These are phyloP conservation scores for Sporothrix variecibatus DNA, from an alignment of 2,329 filamentous ascomycete genomes.

Conservation along the genomic window DNA sequence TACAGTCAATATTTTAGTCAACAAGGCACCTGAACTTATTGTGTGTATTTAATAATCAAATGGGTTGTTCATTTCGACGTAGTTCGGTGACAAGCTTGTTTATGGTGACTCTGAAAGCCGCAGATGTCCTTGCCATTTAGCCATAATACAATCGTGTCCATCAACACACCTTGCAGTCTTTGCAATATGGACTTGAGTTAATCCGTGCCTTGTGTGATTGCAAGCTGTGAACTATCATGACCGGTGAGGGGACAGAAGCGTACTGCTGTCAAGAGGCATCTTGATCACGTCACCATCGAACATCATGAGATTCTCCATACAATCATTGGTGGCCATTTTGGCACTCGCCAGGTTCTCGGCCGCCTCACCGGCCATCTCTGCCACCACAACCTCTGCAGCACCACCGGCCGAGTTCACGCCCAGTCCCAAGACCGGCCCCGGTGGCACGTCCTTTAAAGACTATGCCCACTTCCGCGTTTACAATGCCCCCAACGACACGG, in stretches of 20 bases:
- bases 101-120: no score
- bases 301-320: neutral
- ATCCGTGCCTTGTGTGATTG: neutral
- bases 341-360: neutral
- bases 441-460: slow-evolving; percentile 39
- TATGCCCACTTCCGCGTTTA: slow-evolving; percentile 47
- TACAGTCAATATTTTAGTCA: no score
- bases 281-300: neutral
- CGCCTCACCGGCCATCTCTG: neutral
- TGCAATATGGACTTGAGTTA: neutral
- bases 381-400: neutral
- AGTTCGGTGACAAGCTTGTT: no score
- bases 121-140: neutral
- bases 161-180: neutral
- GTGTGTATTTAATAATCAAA: no score
- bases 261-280: neutral
- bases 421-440: slow-evolving; percentile 33
- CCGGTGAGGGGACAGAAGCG: neutral
- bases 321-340: neutral
- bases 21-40: no score
- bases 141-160: neutral
- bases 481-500: slow-evolving; percentile 35
- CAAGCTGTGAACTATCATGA: neutral
- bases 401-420: neutral
- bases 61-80: no score